Evolutionary conservation across 768 basidiomycete species (phyloP).

Genomic region (Suillus weaverae): DNA sequence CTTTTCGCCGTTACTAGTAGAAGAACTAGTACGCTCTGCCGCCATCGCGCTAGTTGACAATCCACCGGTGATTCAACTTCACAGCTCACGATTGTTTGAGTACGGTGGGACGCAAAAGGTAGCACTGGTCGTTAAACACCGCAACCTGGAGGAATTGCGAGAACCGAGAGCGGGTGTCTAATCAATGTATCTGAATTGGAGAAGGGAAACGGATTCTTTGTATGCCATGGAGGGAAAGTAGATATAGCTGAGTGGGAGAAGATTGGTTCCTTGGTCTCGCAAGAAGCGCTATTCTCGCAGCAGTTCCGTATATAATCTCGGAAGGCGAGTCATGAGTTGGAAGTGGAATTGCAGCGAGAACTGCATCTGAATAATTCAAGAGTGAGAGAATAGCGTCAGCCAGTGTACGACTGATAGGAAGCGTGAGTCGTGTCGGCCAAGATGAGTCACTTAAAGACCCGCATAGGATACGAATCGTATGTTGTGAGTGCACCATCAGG

Average conservation of each 20-base stretch:
- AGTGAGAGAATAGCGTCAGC: conserved; percentile 68
- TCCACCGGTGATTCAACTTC: background rate
- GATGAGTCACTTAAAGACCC: no score
- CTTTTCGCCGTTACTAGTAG: background rate
- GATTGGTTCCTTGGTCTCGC: conserved; percentile 54
- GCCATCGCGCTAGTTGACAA: background rate
- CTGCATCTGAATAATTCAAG: conserved; percentile 64
- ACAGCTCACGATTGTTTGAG: background rate
- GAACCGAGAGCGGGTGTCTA: conserved; percentile 15
- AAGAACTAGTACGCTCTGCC: background rate
- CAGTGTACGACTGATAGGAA: conserved; percentile 28
- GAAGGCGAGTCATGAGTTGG: conserved; percentile 22
- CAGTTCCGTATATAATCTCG: conserved; percentile 58
- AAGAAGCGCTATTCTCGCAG: conserved; percentile 70
- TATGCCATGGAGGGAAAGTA: conserved; percentile 74
- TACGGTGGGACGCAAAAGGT: background rate
- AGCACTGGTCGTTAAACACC: background rate
- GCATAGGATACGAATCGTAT: conserved; percentile 74
- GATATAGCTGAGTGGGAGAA: conserved; percentile 52
- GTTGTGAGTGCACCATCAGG: conserved; percentile 82
- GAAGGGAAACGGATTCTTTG: conserved; percentile 59
- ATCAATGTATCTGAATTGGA: conserved; percentile 33
- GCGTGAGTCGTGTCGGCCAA: no score
- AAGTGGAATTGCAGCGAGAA: conserved; percentile 67
- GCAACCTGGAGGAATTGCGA: background rate